Base-by-base conservation (phyloP, 2,329 filamentous ascomycete genomes). In the Pleoardoris graminearum region DNA sequence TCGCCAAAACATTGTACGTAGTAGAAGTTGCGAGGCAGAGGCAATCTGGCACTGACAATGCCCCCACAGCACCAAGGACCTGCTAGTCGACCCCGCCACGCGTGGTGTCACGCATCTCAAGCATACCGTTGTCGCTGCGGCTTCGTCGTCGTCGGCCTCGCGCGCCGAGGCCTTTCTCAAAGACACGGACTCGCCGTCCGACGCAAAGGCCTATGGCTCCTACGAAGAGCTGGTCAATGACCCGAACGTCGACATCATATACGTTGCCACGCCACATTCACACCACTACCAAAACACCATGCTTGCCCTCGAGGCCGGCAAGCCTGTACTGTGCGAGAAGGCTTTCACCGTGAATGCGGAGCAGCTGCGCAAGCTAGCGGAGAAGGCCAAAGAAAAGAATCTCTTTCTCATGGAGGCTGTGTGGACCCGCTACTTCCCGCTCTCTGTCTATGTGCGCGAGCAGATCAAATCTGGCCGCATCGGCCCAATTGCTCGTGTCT, bases 231-330 rank as follows among this genome's bases (percentile, higher is more conserved):
- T 96, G 23, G 90, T 93, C 22, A 82, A 83, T 45, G 90, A 96
- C 70, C 78, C 87, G 6, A 82, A 90, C 64, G 83, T 96, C 60
- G 89, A 96, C 72, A 89, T 95, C 63, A 76, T 96, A 75, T 96
- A 96, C 74, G 84, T 96, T 50, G 91, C 90, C 21, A 96, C 91
- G 3, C 91, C 91, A 14, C 91, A 96, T 77, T 92, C 89, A 64
- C 91, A 96, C 73, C 91, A 96, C 78, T 96, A 92, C 78, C 90
- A 95, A 73, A 93, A 96, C 75, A 83, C 85, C 58, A 90, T 91
- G 84, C 82, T 95, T n/a, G 88, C 86, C 37, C 80, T 96, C 33
- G 83, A 90, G 60, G 89, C 88, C 7, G 89, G 90, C 66, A 96
- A 96, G 80, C 82, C 93, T 65, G 90, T 96, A 25, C 82, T 96